These are phyloP conservation scores for Talaromyces proteolyticus DNA, from an alignment of 495 filamentous ascomycete genomes.

Conservation along the genomic window DNA sequence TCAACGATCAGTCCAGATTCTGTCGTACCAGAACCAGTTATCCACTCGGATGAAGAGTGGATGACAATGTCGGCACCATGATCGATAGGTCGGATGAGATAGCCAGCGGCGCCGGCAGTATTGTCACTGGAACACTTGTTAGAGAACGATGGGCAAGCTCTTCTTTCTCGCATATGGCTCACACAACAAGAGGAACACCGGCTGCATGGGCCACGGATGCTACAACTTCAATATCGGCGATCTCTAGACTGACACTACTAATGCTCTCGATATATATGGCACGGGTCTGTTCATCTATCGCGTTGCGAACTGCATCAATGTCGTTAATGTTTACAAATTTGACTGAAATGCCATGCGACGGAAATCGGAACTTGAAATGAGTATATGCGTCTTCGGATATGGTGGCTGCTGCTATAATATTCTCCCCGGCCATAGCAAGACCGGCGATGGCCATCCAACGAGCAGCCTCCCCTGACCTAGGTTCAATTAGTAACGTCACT, in stretches of 20 bases:
- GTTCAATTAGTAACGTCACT: background rate
- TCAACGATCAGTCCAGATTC: conserved; percentile 88
- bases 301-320: conserved; percentile 69
- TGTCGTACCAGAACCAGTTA: conserved; percentile 94
- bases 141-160: too few relatives aligned
- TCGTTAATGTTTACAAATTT: conserved; percentile 87
- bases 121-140: conserved; percentile 72
- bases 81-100: conserved; percentile 85
- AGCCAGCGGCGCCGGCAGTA: conserved; percentile 96
- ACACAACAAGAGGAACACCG: conserved; percentile 78
- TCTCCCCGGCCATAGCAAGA: conserved; percentile 81
- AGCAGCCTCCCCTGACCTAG: conserved; percentile 72
- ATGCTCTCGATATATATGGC: conserved; percentile 92
- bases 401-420: conserved; percentile 89
- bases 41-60: conserved; percentile 98
- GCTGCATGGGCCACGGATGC: conserved; percentile 71
- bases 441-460: conserved; percentile 91
- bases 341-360: conserved; percentile 78
- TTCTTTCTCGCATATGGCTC: too few relatives aligned
- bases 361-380: conserved; percentile 89
- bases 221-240: conserved; percentile 83
- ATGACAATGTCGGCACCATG: conserved; percentile 94
- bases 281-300: conserved; percentile 94
- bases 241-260: conserved; percentile 92
- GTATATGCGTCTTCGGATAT: conserved; percentile 98